Evolutionary conservation across 495 filamentous ascomycete genomes (phyloP).

Genomic region (Podospora tetraspora): DNA sequence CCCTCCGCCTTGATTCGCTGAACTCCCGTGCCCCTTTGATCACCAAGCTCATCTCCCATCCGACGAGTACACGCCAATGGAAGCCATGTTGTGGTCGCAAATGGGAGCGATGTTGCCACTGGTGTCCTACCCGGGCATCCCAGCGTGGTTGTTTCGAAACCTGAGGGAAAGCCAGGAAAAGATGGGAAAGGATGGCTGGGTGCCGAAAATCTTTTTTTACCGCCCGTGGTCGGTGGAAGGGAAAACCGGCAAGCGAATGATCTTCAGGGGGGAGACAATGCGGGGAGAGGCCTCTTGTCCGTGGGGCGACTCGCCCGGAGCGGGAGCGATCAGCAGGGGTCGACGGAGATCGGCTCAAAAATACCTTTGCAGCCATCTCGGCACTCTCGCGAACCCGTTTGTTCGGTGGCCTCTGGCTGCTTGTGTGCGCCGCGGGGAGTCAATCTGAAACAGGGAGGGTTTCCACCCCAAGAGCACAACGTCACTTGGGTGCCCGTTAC

Average conservation of each 20-base stretch:
- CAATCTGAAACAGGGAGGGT: constrained; percentile 17
- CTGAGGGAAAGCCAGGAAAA: background rate
- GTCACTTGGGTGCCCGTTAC: constrained; percentile 9
- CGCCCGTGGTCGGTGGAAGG: background rate
- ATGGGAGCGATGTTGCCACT: background rate
- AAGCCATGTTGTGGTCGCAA: background rate
- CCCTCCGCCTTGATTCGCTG: background rate
- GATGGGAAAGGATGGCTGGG: background rate
- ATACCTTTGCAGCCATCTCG: background rate
- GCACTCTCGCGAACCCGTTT: constrained; percentile 1
- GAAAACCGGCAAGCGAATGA: constrained; percentile 8
- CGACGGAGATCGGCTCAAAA: constrained; percentile 10
- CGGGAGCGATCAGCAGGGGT: constrained; percentile 14
- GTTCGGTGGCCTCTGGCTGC: constrained; percentile 6
- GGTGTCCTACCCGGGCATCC: background rate
- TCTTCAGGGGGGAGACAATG: constrained; percentile 17
- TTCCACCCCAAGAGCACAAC: constrained; percentile 11
- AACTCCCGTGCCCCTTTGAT: background rate
- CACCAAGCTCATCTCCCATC: background rate
- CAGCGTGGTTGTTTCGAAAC: constrained; percentile 1
- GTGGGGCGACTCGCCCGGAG: background rate
- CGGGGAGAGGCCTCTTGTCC: constrained; percentile 6
- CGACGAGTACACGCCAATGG: background rate
- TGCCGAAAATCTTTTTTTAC: background rate
- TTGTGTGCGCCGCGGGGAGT: constrained; percentile 11